A percentile compares a stretch with the other conserved stretches of the same genome.
These are phyloP conservation scores for Dissophora ornata DNA, from an alignment of 192 early-diverging fungal species.

Conservation along the genomic window DNA sequence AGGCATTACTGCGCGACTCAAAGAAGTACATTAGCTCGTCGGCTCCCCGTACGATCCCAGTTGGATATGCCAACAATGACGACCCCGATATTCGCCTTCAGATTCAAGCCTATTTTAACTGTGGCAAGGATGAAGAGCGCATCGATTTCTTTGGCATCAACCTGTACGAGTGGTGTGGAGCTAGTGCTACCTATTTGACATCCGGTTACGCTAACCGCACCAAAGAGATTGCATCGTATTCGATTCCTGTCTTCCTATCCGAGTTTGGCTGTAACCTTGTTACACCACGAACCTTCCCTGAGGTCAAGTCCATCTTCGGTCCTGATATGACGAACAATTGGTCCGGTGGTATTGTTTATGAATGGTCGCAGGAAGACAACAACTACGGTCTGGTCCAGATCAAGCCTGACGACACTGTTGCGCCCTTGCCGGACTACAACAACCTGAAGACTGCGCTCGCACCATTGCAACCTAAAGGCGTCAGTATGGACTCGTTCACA, in stretches of 20 bases:
- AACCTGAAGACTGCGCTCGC: slow-evolving; percentile 69
- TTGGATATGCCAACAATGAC: slow-evolving; percentile 84
- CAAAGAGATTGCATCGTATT: slow-evolving; percentile 67
- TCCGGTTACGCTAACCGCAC: slow-evolving; percentile 77
- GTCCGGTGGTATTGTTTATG: slow-evolving; percentile 82
- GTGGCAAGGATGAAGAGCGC: slow-evolving; percentile 66
- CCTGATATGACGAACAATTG: slow-evolving; percentile 72
- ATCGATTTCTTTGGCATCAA: slow-evolving; percentile 83
- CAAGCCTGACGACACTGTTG: slow-evolving; percentile 54
- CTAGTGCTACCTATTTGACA: slow-evolving; percentile 61
- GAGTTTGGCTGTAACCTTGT: slow-evolving; percentile 85
- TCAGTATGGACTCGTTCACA: slow-evolving; percentile 66
- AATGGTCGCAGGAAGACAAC: slow-evolving; percentile 81
- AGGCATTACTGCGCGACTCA: slow-evolving; percentile 74
- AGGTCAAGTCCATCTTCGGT: slow-evolving; percentile 75
- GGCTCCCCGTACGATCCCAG: slow-evolving; percentile 67
- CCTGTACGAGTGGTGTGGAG: slow-evolving; percentile 85
- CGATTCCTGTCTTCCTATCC: slow-evolving; percentile 75
- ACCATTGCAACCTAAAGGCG: slow-evolving; percentile 64
- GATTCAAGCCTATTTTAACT: slow-evolving; percentile 78
- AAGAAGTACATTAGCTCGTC: slow-evolving; percentile 67
- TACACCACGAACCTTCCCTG: slow-evolving; percentile 73
- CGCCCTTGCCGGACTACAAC: slow-evolving; percentile 65
- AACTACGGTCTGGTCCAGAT: slow-evolving; percentile 77
- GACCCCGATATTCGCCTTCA: slow-evolving; percentile 73